These are phyloP conservation scores for Pythium sukuiense DNA, from an alignment of 352 stramenopile genomes.

Conservation along the genomic window DNA sequence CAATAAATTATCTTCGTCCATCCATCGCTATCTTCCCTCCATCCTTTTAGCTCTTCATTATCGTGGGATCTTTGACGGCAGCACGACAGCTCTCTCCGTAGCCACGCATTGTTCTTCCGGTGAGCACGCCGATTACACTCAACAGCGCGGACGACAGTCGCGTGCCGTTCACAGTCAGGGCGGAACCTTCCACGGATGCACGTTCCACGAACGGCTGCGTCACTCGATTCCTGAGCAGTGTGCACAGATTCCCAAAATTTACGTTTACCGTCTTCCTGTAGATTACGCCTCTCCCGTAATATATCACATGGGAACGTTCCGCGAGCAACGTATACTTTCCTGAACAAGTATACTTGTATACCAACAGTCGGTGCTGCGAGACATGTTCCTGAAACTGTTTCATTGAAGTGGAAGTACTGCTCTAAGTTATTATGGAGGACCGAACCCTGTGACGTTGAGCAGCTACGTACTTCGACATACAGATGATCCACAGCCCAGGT, in stretches of 20 bases:
- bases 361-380: background rate
- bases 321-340: background rate
- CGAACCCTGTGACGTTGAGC: background rate
- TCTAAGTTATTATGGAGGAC: background rate
- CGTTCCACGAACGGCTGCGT: constrained; percentile 1
- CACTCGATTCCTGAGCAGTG: background rate
- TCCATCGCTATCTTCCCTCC: background rate
- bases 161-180: background rate
- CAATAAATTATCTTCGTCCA: constrained; percentile 11
- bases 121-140: background rate
- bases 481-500: background rate
- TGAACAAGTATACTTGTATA: too few relatives aligned
- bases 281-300: background rate
- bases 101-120: background rate
- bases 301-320: background rate
- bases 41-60: background rate
- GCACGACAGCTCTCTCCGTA: background rate
- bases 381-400: background rate
- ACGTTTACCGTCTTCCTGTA: background rate
- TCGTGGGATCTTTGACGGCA: background rate
- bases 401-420: background rate
- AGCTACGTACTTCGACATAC: background rate
- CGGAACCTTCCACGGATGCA: constrained; percentile 1
- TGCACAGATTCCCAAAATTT: background rate
- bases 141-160: background rate